Base-by-base conservation (phyloP, 2,329 filamentous ascomycete species). In the Paecilomyces fulvus region DNA sequence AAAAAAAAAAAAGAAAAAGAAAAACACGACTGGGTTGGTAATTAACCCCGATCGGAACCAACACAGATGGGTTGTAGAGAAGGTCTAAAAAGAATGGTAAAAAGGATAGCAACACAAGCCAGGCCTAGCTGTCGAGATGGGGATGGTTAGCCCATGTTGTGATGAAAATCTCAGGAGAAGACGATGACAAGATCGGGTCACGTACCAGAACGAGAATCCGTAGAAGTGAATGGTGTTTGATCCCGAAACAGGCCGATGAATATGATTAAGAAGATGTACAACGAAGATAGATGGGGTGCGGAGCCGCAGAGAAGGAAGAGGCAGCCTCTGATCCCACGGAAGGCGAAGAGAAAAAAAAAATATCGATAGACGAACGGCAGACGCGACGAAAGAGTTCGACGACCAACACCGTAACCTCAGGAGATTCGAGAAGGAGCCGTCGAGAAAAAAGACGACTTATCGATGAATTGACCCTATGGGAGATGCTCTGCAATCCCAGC, bases 401-500 rank as follows among this genome's bases (percentile, higher is more conserved):
- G 56, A 49, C 25, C 28, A 28, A 20, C n/a, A 43, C n/a, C 3
- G 30, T 31, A 11, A 23, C 57, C 63, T 62, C 61, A 65, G 57
- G 59, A 51, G 53, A 57, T 55, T 63, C 64, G 53, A 57, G 48
- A 60, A 56, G 54, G 23, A 37, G 54, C 25, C 33, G 58, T 33
- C 37, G 31, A 33, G 54, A 50, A 56, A 56, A 58, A 61, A 37
- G 33, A 37, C 12, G 33, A 37, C 33, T 57, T 61, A 62, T 53
- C 31, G 61, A 58, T 56, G 56, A 55, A 59, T 55, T 54, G 55
- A 52, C 17, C 25, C 25, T 46, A 55, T 56, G 60, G 65, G 69
- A 66, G 62, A 67, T 73, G 70, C 70, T 68, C 70, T 71, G 70
- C 70, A 73, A 62, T 65, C 67, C 69, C 63, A 62, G 56, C 55